Percentiles rank a stretch among this genome's conserved stretches.
Evolutionary conservation across 768 basidiomycete genomes (phyloP).

Genomic region (Lactifluus volemus): DNA sequence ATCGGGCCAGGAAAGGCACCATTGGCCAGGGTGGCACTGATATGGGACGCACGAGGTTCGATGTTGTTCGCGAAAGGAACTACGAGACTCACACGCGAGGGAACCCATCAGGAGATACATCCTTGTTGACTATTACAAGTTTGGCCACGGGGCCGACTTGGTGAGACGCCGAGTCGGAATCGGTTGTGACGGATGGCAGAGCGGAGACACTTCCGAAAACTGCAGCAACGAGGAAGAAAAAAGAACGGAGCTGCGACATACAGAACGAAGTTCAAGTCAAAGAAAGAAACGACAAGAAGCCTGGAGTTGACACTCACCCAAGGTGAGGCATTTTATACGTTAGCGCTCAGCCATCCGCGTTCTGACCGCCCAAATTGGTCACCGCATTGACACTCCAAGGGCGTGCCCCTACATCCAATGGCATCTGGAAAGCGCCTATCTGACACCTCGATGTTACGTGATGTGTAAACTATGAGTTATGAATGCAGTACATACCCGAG

Average conservation of each 20-base stretch:
- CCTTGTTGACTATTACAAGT: slow-evolving; percentile 17
- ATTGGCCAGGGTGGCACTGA: background rate
- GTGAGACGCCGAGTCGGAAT: too few species aligned
- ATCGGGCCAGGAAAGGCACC: slow-evolving; percentile 4
- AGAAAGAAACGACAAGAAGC: background rate
- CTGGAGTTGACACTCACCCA: background rate
- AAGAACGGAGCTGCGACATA: background rate
- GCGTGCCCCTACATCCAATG: too few species aligned
- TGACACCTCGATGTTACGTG: too few species aligned
- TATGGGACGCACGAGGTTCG: background rate
- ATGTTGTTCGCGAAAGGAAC: background rate
- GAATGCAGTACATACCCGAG: too few species aligned
- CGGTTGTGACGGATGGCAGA: background rate
- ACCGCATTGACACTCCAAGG: too few species aligned
- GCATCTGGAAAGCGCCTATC: too few species aligned
- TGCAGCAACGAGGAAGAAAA: slow-evolving; percentile 4
- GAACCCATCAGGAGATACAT: slow-evolving; percentile 23
- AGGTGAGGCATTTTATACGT: background rate
- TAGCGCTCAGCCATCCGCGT: too few species aligned
- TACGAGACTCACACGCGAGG: slow-evolving; percentile 6
- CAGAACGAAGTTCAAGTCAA: background rate
- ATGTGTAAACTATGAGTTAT: too few species aligned
- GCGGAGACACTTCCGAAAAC: slow-evolving; percentile 4
- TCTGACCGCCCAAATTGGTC: background rate
- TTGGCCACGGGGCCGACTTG: slow-evolving; percentile 20